A percentile compares a stretch with the other conserved stretches of the same genome.
Conservation (phyloP, 1,284 basidiomycete genomes). For the Ceratobasidium sp. region DNA sequence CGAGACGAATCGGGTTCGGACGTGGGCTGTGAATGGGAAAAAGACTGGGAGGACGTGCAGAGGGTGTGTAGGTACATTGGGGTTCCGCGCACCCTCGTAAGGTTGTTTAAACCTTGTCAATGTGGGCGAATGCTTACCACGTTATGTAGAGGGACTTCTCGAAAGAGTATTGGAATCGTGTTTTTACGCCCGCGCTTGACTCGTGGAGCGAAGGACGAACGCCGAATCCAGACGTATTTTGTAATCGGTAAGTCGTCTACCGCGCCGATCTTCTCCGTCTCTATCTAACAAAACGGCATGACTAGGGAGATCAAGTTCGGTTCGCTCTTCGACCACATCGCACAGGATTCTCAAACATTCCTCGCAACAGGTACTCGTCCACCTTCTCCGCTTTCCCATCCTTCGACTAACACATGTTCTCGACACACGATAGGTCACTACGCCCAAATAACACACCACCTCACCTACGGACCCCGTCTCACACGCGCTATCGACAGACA, state of each 20-base stretch:
- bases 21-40: conserved; percentile 93
- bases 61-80: conserved; percentile 78
- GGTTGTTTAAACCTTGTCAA: conserved; percentile 42
- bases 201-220: conserved; percentile 84
- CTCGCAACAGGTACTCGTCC: conserved; percentile 79
- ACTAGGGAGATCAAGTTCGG: conserved; percentile 94
- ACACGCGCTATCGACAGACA: conserved; percentile 72
- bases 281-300: conserved; percentile 4
- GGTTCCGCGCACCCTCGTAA: conserved; percentile 77
- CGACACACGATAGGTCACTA: conserved; percentile 79
- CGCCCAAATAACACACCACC: conserved; percentile 71
- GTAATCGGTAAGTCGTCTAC: conserved; percentile 76
- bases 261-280: not conserved
- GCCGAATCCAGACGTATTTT: conserved; percentile 95
- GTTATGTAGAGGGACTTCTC: conserved; percentile 79
- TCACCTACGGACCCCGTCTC: conserved; percentile 69
- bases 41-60: conserved; percentile 93
- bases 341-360: conserved; percentile 64
- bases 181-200: conserved; percentile 86
- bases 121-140: not conserved
- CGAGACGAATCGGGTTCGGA: conserved; percentile 78
- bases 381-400: not conserved
- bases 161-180: conserved; percentile 88
- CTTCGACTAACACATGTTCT: too few species aligned
- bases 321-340: conserved; percentile 78